These are phyloP conservation scores for Tetrahymena thermophila DNA, from an alignment of 73 alveolate species.

Conservation along the genomic window DNA sequence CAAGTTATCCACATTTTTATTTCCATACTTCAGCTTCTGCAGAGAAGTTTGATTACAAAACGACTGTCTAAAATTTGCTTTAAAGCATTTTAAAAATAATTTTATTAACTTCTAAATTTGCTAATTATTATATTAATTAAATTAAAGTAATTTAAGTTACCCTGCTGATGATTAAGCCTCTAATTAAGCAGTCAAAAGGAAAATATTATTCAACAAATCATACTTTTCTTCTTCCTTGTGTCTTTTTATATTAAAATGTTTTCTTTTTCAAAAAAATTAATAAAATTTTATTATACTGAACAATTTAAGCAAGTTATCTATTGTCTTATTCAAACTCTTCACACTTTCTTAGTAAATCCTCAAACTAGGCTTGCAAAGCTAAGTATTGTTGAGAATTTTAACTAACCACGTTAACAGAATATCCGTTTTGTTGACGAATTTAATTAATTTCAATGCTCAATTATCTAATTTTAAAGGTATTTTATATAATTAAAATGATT, in stretches of 20 bases:
- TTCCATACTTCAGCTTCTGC: neutral
- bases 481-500: neutral
- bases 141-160: neutral
- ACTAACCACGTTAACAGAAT: neutral
- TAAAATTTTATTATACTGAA: neutral
- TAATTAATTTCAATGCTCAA: neutral
- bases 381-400: neutral
- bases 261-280: neutral
- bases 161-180: neutral
- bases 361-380: neutral
- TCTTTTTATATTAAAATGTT: neutral
- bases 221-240: neutral
- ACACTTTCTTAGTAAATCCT: neutral
- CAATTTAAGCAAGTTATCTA: neutral
- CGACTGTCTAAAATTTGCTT: neutral
- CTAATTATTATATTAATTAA: too few relatives aligned
- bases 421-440: neutral
- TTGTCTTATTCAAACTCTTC: neutral
- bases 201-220: neutral
- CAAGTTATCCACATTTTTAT: neutral
- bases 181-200: neutral
- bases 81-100: neutral
- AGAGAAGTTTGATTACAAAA: neutral
- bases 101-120: too few relatives aligned
- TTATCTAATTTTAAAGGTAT: neutral